A percentile compares a stretch with the other conserved stretches of the same genome.
Conservation (phyloP, 2,329 filamentous ascomycete species). For the Pseudocercospora fuligena region DNA sequence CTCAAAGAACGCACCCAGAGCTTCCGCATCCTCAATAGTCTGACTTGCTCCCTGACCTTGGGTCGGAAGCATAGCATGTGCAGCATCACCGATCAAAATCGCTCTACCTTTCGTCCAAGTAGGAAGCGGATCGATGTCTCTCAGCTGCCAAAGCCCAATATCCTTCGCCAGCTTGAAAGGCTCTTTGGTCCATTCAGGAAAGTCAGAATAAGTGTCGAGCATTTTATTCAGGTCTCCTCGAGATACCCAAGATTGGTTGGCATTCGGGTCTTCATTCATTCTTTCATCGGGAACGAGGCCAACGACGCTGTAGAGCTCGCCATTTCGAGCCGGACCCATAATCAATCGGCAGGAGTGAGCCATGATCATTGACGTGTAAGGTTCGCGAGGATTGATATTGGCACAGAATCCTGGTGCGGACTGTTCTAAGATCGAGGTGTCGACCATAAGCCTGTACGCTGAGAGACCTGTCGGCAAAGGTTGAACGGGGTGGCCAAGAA, state of each 20-base stretch:
- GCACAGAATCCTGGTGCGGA: conserved; percentile 29
- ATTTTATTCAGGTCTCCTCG: conserved; percentile 45
- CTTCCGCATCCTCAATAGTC: conserved; percentile 50
- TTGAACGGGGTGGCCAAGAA: conserved; percentile 31
- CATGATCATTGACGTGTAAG: conserved; percentile 54
- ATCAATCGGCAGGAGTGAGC: conserved; percentile 47
- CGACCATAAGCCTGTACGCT: conserved; percentile 46
- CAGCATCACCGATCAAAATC: conserved; percentile 13
- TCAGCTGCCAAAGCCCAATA: conserved; percentile 54
- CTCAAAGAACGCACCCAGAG: conserved; percentile 37
- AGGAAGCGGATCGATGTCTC: conserved; percentile 50
- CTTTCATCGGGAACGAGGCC: conserved; percentile 52
- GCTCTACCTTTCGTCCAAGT: conserved; percentile 42
- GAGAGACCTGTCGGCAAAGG: conserved; percentile 45
- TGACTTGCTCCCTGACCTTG: conserved; percentile 52
- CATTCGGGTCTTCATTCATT: conserved; percentile 46
- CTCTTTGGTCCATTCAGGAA: conserved; percentile 47
- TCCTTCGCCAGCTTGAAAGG: conserved; percentile 41
- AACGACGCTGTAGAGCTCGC: conserved; percentile 48
- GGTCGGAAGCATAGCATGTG: conserved; percentile 44
- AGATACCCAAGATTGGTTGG: conserved; percentile 48
- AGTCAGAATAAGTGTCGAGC: conserved; percentile 48
- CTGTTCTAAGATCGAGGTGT: conserved; percentile 30
- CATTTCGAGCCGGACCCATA: conserved; percentile 52
- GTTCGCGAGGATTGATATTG: conserved; percentile 42